Percentiles rank a stretch among this genome's conserved stretches.
These are phyloP conservation scores for Galerina sulciceps DNA, from an alignment of 768 basidiomycete genomes.

Conservation along the genomic window DNA sequence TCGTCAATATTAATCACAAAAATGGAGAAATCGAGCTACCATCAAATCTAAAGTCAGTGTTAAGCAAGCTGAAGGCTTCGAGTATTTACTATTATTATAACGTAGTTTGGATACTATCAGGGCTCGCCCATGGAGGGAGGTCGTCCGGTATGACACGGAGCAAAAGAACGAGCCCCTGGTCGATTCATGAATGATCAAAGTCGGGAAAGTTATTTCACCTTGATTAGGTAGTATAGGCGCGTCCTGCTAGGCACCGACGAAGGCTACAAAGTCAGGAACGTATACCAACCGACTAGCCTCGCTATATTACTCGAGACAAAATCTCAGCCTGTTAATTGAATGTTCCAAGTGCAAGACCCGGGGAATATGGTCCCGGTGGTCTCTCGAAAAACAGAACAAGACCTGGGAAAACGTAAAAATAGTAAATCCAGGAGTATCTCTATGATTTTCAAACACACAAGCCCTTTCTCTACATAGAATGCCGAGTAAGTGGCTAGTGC, in stretches of 20 bases:
- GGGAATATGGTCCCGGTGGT: too few species aligned
- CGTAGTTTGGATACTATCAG: constrained; percentile 16
- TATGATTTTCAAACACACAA: too few species aligned
- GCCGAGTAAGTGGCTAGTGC: not conserved
- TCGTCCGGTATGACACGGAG: constrained; percentile 16
- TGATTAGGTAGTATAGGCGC: not conserved
- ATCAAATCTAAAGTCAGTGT: constrained; percentile 40
- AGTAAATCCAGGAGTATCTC: too few species aligned
- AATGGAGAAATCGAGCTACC: constrained; percentile 59
- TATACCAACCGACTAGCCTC: too few species aligned
- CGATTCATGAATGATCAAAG: constrained; percentile 4
- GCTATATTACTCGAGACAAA: too few species aligned
- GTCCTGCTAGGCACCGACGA: not conserved
- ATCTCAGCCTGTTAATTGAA: too few species aligned
- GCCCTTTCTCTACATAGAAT: too few species aligned
- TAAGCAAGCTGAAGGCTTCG: not conserved
- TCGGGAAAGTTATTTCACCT: not conserved
- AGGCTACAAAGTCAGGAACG: too few species aligned
- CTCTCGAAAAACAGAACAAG: too few species aligned
- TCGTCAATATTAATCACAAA: constrained; percentile 48
- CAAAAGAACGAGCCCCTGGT: not conserved
- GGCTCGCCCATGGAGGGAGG: constrained; percentile 22
- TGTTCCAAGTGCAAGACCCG: too few species aligned
- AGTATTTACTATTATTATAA: not conserved
- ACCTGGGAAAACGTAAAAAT: too few species aligned